These are phyloP conservation scores for Candida arabinofermentans DNA, from an alignment of 805 yeast species.

Conservation along the genomic window DNA sequence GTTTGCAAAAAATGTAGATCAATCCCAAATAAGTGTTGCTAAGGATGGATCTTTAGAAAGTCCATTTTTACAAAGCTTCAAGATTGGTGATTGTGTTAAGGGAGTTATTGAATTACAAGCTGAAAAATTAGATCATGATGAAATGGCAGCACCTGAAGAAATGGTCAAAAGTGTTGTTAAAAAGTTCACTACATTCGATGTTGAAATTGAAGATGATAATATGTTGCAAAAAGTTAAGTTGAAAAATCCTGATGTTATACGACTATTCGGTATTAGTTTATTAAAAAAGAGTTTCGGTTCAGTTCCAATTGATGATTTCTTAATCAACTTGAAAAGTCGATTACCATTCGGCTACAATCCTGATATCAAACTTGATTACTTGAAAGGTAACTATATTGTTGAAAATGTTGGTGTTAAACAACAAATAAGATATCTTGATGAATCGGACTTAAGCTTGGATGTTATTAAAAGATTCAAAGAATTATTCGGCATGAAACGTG, in stretches of 20 bases:
- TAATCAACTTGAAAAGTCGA: conserved; percentile 57
- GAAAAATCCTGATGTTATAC: conserved; percentile 14
- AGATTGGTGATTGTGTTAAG: neutral
- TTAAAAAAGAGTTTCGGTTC: conserved; percentile 7
- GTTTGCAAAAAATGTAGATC: neutral
- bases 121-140: neutral
- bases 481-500: conserved; percentile 49
- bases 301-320: conserved; percentile 44
- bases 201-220: conserved; percentile 7
- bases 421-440: conserved; percentile 51
- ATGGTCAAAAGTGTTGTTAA: conserved; percentile 9
- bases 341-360: conserved; percentile 53
- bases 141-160: conserved; percentile 2
- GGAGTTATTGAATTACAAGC: neutral
- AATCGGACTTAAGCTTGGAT: conserved; percentile 43
- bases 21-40: neutral
- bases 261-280: conserved; percentile 15
- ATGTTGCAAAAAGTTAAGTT: conserved; percentile 5
- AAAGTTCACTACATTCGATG: conserved; percentile 9
- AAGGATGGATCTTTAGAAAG: neutral
- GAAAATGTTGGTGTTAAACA: conserved; percentile 32
- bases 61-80: neutral
- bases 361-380: conserved; percentile 49
- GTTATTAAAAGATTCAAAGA: conserved; percentile 45
- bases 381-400: conserved; percentile 10